Percentiles rank a stretch among this genome's conserved stretches.
Evolutionary conservation across 768 basidiomycete species (phyloP).

Genomic region (Auricularia cornea): DNA sequence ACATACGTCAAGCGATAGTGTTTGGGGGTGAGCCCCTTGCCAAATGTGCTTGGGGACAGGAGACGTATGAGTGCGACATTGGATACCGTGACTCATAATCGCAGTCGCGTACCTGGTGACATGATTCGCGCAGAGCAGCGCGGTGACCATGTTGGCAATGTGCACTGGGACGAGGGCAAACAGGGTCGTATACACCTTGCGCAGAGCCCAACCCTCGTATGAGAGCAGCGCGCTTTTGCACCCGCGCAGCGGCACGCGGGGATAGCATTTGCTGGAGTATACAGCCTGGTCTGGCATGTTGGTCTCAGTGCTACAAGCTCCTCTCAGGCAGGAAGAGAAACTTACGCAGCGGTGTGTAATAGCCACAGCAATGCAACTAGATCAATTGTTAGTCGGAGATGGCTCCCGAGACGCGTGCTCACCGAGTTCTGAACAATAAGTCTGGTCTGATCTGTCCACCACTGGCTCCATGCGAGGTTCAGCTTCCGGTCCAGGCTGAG

Average conservation of each 20-base stretch:
- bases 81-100: neutral
- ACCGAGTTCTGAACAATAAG: constrained; percentile 49
- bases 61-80: neutral
- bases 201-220: constrained; percentile 44
- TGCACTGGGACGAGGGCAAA: constrained; percentile 55
- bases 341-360: constrained; percentile 44
- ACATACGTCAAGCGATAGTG: constrained; percentile 39
- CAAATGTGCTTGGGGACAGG: constrained; percentile 45
- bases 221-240: constrained; percentile 53
- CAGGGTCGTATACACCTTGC: constrained; percentile 38
- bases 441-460: constrained; percentile 46
- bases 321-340: neutral
- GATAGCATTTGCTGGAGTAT: constrained; percentile 50
- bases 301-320: neutral
- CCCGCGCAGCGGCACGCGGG: constrained; percentile 42
- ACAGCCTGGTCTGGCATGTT: constrained; percentile 39
- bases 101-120: constrained; percentile 25
- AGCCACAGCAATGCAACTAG: constrained; percentile 55
- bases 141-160: constrained; percentile 47
- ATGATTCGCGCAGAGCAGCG: constrained; percentile 63
- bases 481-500: constrained; percentile 60
- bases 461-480: constrained; percentile 58
- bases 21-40: constrained; percentile 54
- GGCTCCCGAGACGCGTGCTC: neutral
- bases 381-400: neutral